Evolutionary conservation across 306 rosid species (phyloP).

Genomic region (Citrullus amarus): DNA sequence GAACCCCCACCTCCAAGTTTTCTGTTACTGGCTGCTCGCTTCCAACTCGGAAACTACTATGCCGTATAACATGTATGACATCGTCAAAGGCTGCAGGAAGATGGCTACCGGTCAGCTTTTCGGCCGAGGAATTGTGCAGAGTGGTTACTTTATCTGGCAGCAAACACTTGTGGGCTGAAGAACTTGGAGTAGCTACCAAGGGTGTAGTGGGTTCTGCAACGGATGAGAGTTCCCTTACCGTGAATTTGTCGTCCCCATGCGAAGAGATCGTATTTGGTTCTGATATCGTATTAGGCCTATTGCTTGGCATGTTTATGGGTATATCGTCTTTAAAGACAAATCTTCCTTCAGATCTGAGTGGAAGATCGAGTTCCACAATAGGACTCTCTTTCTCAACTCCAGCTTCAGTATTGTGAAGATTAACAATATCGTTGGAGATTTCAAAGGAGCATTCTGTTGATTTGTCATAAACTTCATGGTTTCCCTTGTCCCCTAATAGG

Average conservation of each 20-base stretch:
- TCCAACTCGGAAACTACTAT: constrained; percentile 91
- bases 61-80: constrained; percentile 88
- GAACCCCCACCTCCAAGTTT: constrained; percentile 79
- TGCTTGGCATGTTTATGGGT: constrained; percentile 22
- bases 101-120: constrained; percentile 44
- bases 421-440: constrained; percentile 22
- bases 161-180: constrained; percentile 34
- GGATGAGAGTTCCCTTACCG: constrained; percentile 60
- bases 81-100: constrained; percentile 90
- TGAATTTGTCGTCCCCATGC: constrained; percentile 67
- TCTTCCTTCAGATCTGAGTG: constrained; percentile 33
- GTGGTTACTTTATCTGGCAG: constrained; percentile 28
- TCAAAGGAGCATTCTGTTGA: constrained; percentile 17
- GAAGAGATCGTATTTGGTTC: constrained; percentile 25
- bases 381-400: constrained; percentile 15
- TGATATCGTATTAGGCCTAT: constrained; percentile 17
- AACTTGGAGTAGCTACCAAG: constrained; percentile 19
- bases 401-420: constrained; percentile 28
- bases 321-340: constrained; percentile 23
- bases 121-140: constrained; percentile 30
- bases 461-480: constrained; percentile 14
- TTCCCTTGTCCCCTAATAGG: constrained; percentile 14
- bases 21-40: constrained; percentile 73
- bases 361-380: constrained; percentile 21
- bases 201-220: constrained; percentile 34